Percentiles rank a stretch among this genome's conserved stretches.
Conservation (phyloP, 1,284 basidiomycete species). For the Tylopilus sp. region DNA sequence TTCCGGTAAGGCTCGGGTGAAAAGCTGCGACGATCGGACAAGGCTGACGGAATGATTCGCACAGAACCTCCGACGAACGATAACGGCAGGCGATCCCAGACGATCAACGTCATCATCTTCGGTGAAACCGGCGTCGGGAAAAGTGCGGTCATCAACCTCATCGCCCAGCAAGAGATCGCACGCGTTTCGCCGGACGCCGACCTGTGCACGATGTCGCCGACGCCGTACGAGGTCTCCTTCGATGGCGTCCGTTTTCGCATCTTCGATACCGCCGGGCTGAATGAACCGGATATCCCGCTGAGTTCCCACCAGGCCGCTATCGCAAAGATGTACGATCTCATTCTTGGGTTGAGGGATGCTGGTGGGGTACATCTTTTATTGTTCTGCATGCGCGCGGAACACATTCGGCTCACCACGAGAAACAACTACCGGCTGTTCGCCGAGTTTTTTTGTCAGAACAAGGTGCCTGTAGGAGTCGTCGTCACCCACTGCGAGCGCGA, state of each 20-base stretch:
- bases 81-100: not conserved
- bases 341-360: not conserved
- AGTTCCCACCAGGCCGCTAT: not conserved
- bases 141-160: not conserved
- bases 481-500: not conserved
- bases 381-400: not conserved
- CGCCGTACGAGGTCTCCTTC: not conserved
- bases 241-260: not conserved
- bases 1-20: not conserved
- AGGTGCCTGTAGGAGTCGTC: not conserved
- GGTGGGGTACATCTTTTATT: not conserved
- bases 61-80: not conserved
- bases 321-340: not conserved
- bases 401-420: not conserved
- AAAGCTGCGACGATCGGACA: not conserved
- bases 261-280: not conserved
- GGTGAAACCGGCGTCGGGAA: not conserved
- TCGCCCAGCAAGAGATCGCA: not conserved
- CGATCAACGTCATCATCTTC: not conserved
- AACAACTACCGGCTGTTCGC: constrained; percentile 1
- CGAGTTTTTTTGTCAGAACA: not conserved
- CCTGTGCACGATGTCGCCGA: not conserved
- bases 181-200: not conserved
- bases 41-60: not conserved
- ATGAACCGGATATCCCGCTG: not conserved